Evolutionary conservation across 352 stramenopile species (phyloP), one percentile per base, ranked within the genome.

Genomic region (Globisporangium alternatum): DNA sequence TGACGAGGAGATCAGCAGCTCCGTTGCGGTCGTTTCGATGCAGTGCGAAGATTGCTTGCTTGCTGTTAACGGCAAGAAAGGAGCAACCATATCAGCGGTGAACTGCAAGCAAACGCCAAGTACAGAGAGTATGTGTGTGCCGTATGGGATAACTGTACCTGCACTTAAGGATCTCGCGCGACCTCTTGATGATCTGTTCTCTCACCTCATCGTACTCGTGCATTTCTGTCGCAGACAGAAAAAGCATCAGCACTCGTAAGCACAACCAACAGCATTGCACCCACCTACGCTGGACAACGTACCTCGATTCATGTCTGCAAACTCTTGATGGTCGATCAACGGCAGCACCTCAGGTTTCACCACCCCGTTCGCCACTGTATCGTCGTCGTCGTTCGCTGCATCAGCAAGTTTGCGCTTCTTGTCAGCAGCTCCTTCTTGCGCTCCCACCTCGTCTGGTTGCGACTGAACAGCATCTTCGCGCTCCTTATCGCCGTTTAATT

Each of bases 111-210:
- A 54, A 21, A 17, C 19, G 9, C n/a, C n/a, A 35, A 59, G 3
- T 7, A 49, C 31, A 43, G 8, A 17, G n/a, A 49, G 5, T n/a
- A 9, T 41, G 35, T 45, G 5, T n/a, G 35, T 41, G 35, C 19
- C 39, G 39, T n/a, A n/a, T 45, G 43, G 6, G 43, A 48, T 48
- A 8, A 19, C 39, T 56, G 28, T 45, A 90, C 85, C 82, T 97
- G 60, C 77, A 75, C 75, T 99, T 99, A 70, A 98, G 91, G 59
- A 96, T 95, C 69, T 99, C 95, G 28, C 96, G 78, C 39, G 89
- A 98, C 31, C 86, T 87, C 79, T 98, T 98, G 66, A 99, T 99
- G 56, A 99, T 88, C 60, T 87, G 74, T 75, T 99, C 96, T 17
- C 96, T 80, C 59, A 93, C 86, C 35, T 97, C 86, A 71, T 98